Evolutionary conservation across 495 filamentous ascomycete species (phyloP), one percentile per base, ranked within the genome.

Genomic region (Aspergillus saccharolyticus): DNA sequence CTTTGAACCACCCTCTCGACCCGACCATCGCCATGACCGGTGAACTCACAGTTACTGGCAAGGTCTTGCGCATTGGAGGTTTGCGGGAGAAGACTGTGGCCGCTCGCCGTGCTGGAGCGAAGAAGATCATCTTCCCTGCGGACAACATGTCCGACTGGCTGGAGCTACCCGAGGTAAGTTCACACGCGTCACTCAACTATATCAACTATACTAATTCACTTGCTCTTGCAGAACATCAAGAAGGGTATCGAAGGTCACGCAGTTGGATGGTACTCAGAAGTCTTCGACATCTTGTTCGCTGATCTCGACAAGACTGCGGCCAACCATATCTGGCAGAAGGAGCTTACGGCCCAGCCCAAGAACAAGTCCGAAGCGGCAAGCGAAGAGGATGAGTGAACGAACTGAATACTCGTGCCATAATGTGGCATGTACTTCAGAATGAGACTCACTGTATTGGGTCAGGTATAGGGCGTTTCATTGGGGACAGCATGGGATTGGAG

Each of bases 31-130:
- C 95, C 49, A 99, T 99, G 95, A 99, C 95, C 19, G 95, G 95
- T 61, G 95, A 99, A 75, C 74, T 99, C 62, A 99, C 95, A 0
- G 89, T 99, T 51, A 99, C 95, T 19, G 95, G 95, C 25, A 97
- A 97, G 74, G 93, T 99, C 6, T 76, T 99, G 54, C 82, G 95
- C 64, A 99, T 99, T 75, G 95, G 95, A 22, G 95, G 95, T 0
- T 74, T 99, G 64, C 80, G 95, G 55, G 95, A 99, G 81, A 99
- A 99, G 84, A 96, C 94, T n/a, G 94, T 99, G 52, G 95, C 95
- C 49, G 95, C 95, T 50, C 82, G 92, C 60, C 81, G 95, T 55
- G 94, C 95, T 48, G 95, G 95, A 56, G 95, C 91, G 57, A 94
- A 87, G 76, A 97, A 84, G 78, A 85, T 99, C 64, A 86, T 99